Percentiles rank a stretch among this genome's conserved stretches.
These are phyloP conservation scores for Atractiella rhizophila DNA, from an alignment of 768 basidiomycete genomes.

Conservation along the genomic window DNA sequence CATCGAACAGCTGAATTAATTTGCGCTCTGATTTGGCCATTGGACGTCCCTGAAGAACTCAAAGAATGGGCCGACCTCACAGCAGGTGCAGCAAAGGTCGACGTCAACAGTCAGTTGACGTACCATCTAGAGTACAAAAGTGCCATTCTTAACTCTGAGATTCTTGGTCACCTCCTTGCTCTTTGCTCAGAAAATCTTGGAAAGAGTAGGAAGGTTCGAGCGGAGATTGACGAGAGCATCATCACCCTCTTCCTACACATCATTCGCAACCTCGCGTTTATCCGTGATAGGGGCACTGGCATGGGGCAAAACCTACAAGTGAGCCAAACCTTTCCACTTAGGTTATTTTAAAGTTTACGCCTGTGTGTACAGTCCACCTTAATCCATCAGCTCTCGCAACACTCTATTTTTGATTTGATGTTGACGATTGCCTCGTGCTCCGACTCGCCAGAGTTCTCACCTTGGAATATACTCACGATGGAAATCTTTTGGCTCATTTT, in stretches of 20 bases:
- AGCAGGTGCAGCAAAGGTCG: slow-evolving; percentile 30
- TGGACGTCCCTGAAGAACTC: slow-evolving; percentile 79
- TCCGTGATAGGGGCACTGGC: slow-evolving; percentile 57
- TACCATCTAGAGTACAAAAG: slow-evolving; percentile 80
- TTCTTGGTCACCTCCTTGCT: background rate
- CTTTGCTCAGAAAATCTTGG: background rate
- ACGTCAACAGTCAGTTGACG: slow-evolving; percentile 58
- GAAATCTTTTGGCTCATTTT: slow-evolving; percentile 84
- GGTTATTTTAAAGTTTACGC: background rate
- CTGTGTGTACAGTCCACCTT: slow-evolving; percentile 31
- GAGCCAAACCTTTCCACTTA: background rate
- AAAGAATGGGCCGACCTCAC: slow-evolving; percentile 56
- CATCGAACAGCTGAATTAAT: slow-evolving; percentile 41
- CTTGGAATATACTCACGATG: slow-evolving; percentile 67
- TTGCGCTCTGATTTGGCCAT: slow-evolving; percentile 97
- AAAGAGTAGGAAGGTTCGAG: slow-evolving; percentile 29
- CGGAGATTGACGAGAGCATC: slow-evolving; percentile 56
- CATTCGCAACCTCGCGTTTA: slow-evolving; percentile 77
- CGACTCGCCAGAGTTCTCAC: slow-evolving; percentile 51
- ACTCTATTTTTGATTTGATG: slow-evolving; percentile 48
- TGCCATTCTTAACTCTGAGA: slow-evolving; percentile 37
- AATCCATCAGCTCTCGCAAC: slow-evolving; percentile 41
- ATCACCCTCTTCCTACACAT: slow-evolving; percentile 70
- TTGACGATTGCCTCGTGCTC: slow-evolving; percentile 64
- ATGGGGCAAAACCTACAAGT: slow-evolving; percentile 52